These are phyloP conservation scores for barrel medic (Medicago truncatula) DNA, from an alignment of 306 rosid genomes.

Conservation along the genomic window MtrunA17r5.0-ANR NC_053042.1:32830001-32830500, in stretches of 20 bases:
- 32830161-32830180: conserved; percentile 63
- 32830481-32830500: conserved; percentile 87
- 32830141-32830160: conserved; percentile 68
- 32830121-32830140: conserved; percentile 90
- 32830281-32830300: conserved; percentile 67
- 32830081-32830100: background rate
- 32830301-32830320: conserved; percentile 88
- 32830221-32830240: conserved; percentile 41
- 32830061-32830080: background rate
- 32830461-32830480: conserved; percentile 98
- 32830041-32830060: conserved; percentile 25
- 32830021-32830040: conserved; percentile 9
- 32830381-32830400: conserved; percentile 77
- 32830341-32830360: conserved; percentile 64
- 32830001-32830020: conserved; percentile 28
- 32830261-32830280: conserved; percentile 53
- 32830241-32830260: conserved; percentile 47
- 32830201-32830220: conserved; percentile 45
- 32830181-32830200: conserved; percentile 65
- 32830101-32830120: conserved; percentile 39
- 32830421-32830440: conserved; percentile 76
- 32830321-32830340: conserved; percentile 89
- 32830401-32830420: conserved; percentile 76
- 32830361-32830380: conserved; percentile 75
- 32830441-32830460: conserved; percentile 95